Base-by-base conservation (phyloP, 805 yeast genomes). In the Starmerella lactis-condensi region DNA sequence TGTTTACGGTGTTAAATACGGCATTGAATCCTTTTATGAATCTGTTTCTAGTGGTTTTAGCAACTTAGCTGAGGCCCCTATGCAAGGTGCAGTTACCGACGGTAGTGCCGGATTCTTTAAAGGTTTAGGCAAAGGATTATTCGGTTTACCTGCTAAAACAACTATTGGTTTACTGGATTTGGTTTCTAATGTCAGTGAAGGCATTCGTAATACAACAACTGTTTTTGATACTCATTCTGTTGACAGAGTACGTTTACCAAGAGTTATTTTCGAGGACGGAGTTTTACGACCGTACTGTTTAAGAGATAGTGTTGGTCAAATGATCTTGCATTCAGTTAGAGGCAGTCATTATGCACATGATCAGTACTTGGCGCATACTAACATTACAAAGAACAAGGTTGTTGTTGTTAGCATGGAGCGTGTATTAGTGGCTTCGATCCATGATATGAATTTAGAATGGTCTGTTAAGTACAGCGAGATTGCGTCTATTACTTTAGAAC, bases 71-170 rank as follows among this genome's bases (percentile, higher is more conserved):
- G 58, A 71, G 19, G 89, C 85, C 6, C 98, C 99, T 2, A 64
- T 78, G 36, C 75, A 75, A 44, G 98, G 96, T 6, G 93, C 93
- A 0, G 62, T 65, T n/a, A 62, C 67, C 32, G 92, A 74, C 23
- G 99, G 99, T 4, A 71, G 96, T 0, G 59, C 72, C 3, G 99
- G 98, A 0, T 85, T 89, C 51, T 69, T 89, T 56, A 79, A 73
- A 48, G 99, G 99, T 1, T 48, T 89, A 3, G 98, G 98, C 4
- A 77, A 74, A 46, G 99, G 98, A 9, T 48, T 91, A n/a, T 69
- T 89, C 34, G 98, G 98, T 0, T 56, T 91, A 19, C 98, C 99
- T 0, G 83, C 98, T 0, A 89, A 89, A 58, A 79, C 96, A 0
- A 93, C 94, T 0, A 82, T 85, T 43, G 99, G 99, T 9, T 51